Conservation (phyloP, 2,329 filamentous ascomycete genomes). For the Polytolypa hystricis region DNA sequence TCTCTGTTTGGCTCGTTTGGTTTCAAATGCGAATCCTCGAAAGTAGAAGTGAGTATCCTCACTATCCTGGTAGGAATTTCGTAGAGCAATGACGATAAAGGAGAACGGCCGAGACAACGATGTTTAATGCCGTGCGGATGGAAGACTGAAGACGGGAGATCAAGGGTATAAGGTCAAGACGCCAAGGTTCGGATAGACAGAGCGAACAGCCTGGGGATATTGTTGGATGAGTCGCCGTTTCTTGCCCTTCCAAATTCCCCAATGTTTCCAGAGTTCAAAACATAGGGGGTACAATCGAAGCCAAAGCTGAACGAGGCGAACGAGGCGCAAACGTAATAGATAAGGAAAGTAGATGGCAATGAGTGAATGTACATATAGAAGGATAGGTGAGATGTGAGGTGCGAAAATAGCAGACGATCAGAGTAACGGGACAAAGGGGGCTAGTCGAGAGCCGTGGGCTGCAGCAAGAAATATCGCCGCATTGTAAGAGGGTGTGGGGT, state of each 20-base stretch:
- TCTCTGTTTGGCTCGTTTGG: background rate
- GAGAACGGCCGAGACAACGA: too few relatives aligned
- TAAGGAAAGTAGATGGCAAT: background rate
- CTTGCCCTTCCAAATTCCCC: too few relatives aligned
- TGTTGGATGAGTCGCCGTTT: background rate
- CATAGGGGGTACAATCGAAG: background rate
- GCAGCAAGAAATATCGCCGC: background rate
- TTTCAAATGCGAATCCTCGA: too few relatives aligned
- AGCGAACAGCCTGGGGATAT: background rate
- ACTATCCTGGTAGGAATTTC: background rate
- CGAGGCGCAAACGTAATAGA: background rate
- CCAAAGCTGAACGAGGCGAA: background rate
- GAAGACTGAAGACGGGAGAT: too few relatives aligned
- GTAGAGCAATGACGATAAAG: too few relatives aligned
- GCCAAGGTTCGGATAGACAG: background rate
- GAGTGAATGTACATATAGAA: conserved; percentile 2
- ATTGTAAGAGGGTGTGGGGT: background rate
- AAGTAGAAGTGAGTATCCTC: background rate
- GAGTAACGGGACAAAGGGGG: background rate
- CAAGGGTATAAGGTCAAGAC: background rate
- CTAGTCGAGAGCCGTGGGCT: background rate
- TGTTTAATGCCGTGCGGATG: too few relatives aligned
- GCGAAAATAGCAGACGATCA: background rate
- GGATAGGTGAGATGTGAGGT: background rate
- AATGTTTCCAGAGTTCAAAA: too few relatives aligned